Base-by-base conservation (phyloP, 2,329 filamentous ascomycete species). In the Diaporthe nobilis region DNA sequence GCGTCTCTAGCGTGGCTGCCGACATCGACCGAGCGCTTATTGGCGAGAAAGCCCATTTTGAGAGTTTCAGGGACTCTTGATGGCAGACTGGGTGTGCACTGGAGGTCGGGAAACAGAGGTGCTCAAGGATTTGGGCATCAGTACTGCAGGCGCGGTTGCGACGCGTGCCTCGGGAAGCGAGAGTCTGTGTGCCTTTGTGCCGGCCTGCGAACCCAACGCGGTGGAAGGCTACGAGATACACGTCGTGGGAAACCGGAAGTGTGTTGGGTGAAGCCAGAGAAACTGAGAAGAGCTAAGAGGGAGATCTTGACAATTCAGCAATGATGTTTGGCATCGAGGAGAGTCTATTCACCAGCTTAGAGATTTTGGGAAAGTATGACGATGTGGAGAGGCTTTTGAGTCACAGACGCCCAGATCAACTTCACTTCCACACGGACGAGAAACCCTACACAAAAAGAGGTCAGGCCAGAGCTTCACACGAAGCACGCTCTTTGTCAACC, bases 221-320 rank as follows among this genome's bases (percentile, higher is more conserved):
- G 28, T 44, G 10, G 9, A 34, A 51, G 9, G 44, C 28, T 25
- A n/a, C 3, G 25, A 49, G 22, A 3, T 65, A 3, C 13, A 5
- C 9, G 25, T 31, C 17, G 17, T 10, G 17, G 17, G 42, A 1
- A 34, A 13, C 8, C 3, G 42, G 31, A 17, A n/a, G 20, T 1
- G 17, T 34, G 4, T n/a, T 17, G 5, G 22, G 44, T 37, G 20
- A 22, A 20, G 44, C 20, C 5, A 37, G 28, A 37, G 12, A 12
- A 37, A n/a, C 1, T 0, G 34, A 28, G n/a, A 4, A 13, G 17
- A 20, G 13, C 12, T 13, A 3, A 7, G 3, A 25, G 6, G 7
- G 37, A 22, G 60, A 20, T 6, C 25, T 22, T 28, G 25, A 28
- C 15, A 25, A 31, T 8, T 28, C 13, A 22, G 7, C 1, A n/a